phyloP scores from a whole-genome alignment of 768 basidiomycete genomes.

The Lactarius vividus region DNA sequence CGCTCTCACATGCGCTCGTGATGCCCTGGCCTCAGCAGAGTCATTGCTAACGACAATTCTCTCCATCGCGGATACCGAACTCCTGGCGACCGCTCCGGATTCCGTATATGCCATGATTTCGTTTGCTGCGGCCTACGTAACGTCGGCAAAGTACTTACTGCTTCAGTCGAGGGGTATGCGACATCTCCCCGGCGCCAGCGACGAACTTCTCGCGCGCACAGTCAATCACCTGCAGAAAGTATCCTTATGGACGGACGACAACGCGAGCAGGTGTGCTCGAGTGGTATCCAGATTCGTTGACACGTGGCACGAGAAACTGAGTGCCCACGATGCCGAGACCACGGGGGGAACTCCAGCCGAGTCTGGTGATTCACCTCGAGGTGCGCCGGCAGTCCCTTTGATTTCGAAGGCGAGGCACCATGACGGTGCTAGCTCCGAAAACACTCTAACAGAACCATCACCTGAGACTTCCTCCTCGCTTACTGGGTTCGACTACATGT shows the following conservation, averaged over 20 bases:
- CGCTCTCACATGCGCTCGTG: slow-evolving; percentile 39
- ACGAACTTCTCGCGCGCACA: slow-evolving; percentile 22
- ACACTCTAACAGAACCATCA: slow-evolving; percentile 7
- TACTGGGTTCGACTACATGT: slow-evolving; percentile 11
- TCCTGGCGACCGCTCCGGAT: slow-evolving; percentile 45
- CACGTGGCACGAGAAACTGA: slow-evolving; percentile 18
- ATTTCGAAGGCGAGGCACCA: not conserved
- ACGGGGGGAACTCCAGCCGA: not conserved
- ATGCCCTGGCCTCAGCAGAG: slow-evolving; percentile 40
- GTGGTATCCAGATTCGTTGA: slow-evolving; percentile 24
- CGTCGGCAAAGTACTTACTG: slow-evolving; percentile 40
- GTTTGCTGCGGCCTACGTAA: slow-evolving; percentile 44
- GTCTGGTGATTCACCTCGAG: not conserved
- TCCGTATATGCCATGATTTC: slow-evolving; percentile 42
- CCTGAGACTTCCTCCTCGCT: not conserved
- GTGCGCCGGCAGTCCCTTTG: not conserved
- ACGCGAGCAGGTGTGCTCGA: slow-evolving; percentile 22
- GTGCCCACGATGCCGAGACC: not conserved
- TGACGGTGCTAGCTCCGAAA: slow-evolving; percentile 1
- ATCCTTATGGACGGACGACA: slow-evolving; percentile 22
- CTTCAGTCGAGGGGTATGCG: slow-evolving; percentile 18
- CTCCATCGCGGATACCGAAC: slow-evolving; percentile 34
- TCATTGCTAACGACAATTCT: slow-evolving; percentile 38
- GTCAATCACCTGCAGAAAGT: slow-evolving; percentile 17
- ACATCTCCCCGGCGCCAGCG: slow-evolving; percentile 20